Evolutionary conservation across 2,329 filamentous ascomycete genomes (phyloP).

Genomic region (Calonectria hongkongensis): DNA sequence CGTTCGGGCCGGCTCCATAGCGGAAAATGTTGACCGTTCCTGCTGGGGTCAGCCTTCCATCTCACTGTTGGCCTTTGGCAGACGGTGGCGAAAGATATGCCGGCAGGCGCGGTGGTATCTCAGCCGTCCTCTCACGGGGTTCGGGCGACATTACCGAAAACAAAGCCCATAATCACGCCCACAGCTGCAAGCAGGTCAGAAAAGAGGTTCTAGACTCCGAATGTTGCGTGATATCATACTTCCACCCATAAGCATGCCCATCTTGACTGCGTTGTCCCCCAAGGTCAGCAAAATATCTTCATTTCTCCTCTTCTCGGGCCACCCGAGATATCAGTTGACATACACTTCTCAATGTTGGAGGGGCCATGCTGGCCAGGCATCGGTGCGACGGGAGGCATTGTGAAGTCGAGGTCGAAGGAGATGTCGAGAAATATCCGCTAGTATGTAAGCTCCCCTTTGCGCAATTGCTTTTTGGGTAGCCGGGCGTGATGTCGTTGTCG

Average conservation of each 20-base stretch:
- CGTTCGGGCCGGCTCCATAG: slow-evolving; percentile 94
- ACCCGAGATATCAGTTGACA: slow-evolving; percentile 35
- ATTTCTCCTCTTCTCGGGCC: slow-evolving; percentile 15
- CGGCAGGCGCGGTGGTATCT: slow-evolving; percentile 6
- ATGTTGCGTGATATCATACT: slow-evolving; percentile 78
- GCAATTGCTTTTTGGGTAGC: slow-evolving; percentile 15
- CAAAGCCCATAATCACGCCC: slow-evolving; percentile 96
- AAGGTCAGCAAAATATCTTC: slow-evolving; percentile 43
- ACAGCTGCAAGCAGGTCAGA: slow-evolving; percentile 79
- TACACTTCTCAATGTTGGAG: slow-evolving; percentile 74
- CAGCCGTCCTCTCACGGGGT: slow-evolving; percentile 7
- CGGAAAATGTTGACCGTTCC: slow-evolving; percentile 96
- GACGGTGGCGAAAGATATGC: slow-evolving; percentile 24
- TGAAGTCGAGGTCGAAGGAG: slow-evolving; percentile 33
- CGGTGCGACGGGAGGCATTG: slow-evolving; percentile 65
- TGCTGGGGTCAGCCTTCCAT: slow-evolving; percentile 60
- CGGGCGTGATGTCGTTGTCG: slow-evolving; percentile 1
- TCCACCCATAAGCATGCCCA: slow-evolving; percentile 98
- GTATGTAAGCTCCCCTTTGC: background rate
- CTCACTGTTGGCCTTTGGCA: background rate
- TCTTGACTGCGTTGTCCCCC: slow-evolving; percentile 74
- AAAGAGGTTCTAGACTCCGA: slow-evolving; percentile 1
- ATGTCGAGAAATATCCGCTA: background rate
- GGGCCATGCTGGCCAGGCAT: slow-evolving; percentile 67
- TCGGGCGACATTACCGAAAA: slow-evolving; percentile 81